Conservation (phyloP, 2,329 filamentous ascomycete genomes). For the Scedosporium dehoogii region DNA sequence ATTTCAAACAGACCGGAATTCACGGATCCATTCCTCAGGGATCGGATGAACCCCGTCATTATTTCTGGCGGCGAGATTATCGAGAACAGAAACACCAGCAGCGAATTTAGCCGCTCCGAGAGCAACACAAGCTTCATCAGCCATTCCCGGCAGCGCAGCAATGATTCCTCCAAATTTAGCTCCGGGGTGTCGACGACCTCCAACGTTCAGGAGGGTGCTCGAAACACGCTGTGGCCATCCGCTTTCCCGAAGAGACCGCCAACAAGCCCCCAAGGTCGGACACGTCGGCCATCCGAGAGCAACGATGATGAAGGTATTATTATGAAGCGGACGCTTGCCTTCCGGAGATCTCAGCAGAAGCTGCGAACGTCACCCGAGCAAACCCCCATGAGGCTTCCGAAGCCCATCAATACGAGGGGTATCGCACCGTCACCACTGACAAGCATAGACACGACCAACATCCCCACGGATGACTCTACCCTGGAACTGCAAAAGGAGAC, state of each 20-base stretch:
- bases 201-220: conserved; percentile 27
- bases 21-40: conserved; percentile 47
- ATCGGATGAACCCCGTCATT: conserved; percentile 55
- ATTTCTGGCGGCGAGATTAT: conserved; percentile 55
- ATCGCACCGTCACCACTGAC: conserved; percentile 38
- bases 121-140: conserved; percentile 35
- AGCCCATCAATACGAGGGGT: conserved; percentile 38
- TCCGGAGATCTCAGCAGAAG: conserved; percentile 44
- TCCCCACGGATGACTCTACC: conserved; percentile 23
- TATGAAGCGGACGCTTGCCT: conserved; percentile 42
- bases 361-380: conserved; percentile 26
- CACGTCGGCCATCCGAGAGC: conserved; percentile 41
- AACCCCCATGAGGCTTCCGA: conserved; percentile 39
- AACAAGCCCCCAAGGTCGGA: conserved; percentile 6
- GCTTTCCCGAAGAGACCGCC: conserved; percentile 31
- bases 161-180: conserved; percentile 28
- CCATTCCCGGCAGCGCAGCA: conserved; percentile 27
- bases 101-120: conserved; percentile 36
- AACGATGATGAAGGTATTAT: conserved; percentile 41
- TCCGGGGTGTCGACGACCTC: conserved; percentile 23
- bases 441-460: conserved; percentile 42
- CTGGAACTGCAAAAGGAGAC: conserved; percentile 28
- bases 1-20: conserved; percentile 21
- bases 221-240: conserved; percentile 44
- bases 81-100: conserved; percentile 47